Percentiles rank a stretch among this genome's conserved stretches.
Evolutionary conservation across 768 basidiomycete species (phyloP).

Genomic region (Xanthoconium purpureum): DNA sequence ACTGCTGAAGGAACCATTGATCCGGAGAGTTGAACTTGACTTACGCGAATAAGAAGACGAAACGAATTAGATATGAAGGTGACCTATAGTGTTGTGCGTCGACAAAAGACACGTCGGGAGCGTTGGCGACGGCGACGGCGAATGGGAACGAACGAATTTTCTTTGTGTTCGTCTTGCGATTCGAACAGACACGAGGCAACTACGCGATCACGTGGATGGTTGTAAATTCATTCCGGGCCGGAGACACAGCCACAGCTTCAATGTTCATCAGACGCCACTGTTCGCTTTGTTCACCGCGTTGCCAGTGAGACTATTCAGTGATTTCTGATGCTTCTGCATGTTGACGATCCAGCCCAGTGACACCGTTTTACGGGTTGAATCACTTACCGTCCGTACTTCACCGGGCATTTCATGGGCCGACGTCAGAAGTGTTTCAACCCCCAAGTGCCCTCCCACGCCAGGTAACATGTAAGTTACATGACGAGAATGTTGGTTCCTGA

Average conservation of each 20-base stretch:
- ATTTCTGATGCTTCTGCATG: no score
- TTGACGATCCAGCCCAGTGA: no score
- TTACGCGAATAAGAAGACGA: conserved; percentile 3
- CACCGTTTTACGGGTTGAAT: no score
- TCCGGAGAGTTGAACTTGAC: conserved; percentile 7
- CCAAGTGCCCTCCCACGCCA: no score
- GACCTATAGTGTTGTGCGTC: neutral
- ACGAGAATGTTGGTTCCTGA: no score
- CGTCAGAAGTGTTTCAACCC: no score
- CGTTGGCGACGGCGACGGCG: conserved; percentile 16
- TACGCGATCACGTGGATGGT: conserved; percentile 34
- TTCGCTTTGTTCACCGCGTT: no score
- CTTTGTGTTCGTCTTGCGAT: conserved; percentile 24
- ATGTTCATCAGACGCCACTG: no score
- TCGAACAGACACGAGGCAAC: conserved; percentile 37
- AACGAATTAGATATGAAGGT: neutral
- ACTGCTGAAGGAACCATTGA: conserved; percentile 23
- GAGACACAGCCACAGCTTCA: neutral
- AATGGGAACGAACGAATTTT: conserved; percentile 17
- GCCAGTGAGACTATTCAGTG: no score
- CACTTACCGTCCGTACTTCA: no score
- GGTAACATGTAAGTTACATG: no score
- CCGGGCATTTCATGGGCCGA: no score
- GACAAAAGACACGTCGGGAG: conserved; percentile 18
- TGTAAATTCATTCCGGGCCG: conserved; percentile 11